Conservation (phyloP, 805 yeast species). For the Candida awuae region DNA sequence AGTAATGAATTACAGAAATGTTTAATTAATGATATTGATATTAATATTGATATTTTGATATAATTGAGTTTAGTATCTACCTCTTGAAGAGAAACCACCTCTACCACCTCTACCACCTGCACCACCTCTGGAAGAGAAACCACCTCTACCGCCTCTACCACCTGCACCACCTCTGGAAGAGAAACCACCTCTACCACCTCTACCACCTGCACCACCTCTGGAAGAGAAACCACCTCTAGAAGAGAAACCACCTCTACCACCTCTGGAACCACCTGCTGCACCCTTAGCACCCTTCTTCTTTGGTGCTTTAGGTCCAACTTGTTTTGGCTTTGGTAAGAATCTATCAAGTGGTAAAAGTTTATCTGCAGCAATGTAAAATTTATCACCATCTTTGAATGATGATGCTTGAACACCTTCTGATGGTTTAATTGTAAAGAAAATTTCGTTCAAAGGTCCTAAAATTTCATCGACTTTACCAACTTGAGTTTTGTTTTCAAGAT, state of each 20-base stretch:
- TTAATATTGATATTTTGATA: too few species aligned
- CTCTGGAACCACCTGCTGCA: constrained; percentile 37
- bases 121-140: constrained; percentile 16
- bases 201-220: constrained; percentile 41
- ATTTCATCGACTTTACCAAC: constrained; percentile 98
- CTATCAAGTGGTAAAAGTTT: constrained; percentile 92
- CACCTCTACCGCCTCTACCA: constrained; percentile 31
- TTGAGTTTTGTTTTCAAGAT: constrained; percentile 89
- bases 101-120: constrained; percentile 29
- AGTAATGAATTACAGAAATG: too few species aligned
- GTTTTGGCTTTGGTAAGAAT: constrained; percentile 94
- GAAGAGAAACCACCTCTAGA: constrained; percentile 38
- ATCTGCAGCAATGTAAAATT: constrained; percentile 91
- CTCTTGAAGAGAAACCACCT: constrained; percentile 38
- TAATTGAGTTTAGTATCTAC: constrained; percentile 14
- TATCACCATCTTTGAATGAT: constrained; percentile 92
- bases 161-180: constrained; percentile 17
- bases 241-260: constrained; percentile 36
- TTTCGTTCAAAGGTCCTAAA: constrained; percentile 95
- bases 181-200: constrained; percentile 23
- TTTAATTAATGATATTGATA: too few species aligned
- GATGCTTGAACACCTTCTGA: constrained; percentile 92
- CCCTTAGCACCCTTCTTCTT: constrained; percentile 57
- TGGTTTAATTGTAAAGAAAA: constrained; percentile 94
- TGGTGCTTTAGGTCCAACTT: constrained; percentile 72